A percentile compares a stretch with the other conserved stretches of the same genome.
Conservation (phyloP, 768 basidiomycete species). For the Pisolithus orientalis region DNA sequence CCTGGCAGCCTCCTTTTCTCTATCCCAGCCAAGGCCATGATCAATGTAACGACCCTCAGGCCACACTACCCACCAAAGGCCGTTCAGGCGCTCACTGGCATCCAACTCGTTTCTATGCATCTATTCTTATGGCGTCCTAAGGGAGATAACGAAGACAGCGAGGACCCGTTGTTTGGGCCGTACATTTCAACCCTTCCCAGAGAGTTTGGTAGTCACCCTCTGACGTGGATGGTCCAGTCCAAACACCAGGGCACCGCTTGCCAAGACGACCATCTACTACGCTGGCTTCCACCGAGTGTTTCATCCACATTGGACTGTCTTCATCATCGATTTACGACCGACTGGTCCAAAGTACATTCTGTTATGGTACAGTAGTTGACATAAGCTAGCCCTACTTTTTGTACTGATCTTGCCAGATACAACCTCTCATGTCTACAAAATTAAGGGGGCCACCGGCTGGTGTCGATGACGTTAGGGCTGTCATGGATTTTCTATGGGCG, state of each 20-base stretch:
- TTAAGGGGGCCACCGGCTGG: not conserved
- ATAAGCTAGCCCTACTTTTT: not conserved
- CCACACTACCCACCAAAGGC: constrained; percentile 44
- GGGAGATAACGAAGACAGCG: constrained; percentile 30
- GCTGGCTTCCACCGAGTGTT: constrained; percentile 44
- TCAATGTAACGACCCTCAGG: constrained; percentile 68
- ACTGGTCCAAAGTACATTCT: constrained; percentile 47
- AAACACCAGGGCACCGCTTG: constrained; percentile 7
- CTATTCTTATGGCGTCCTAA: constrained; percentile 60
- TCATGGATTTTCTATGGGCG: constrained; percentile 67
- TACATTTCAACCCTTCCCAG: constrained; percentile 76
- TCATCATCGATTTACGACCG: constrained; percentile 43
- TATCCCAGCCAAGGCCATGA: constrained; percentile 61
- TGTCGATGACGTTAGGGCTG: constrained; percentile 5
- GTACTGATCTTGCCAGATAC: constrained; percentile 1
- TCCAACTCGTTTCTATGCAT: constrained; percentile 78
- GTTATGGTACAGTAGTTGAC: constrained; percentile 44
- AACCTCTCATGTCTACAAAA: not conserved
- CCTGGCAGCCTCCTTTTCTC: constrained; percentile 57
- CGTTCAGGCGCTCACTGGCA: constrained; percentile 42
- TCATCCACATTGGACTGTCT: constrained; percentile 36
- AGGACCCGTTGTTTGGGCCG: constrained; percentile 58
- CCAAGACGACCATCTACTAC: constrained; percentile 29
- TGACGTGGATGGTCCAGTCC: constrained; percentile 58
- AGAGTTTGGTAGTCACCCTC: constrained; percentile 72